These are phyloP conservation scores for Cornus controversa DNA, from an alignment of 148 eudicot species.

Conservation along the genomic window DNA sequence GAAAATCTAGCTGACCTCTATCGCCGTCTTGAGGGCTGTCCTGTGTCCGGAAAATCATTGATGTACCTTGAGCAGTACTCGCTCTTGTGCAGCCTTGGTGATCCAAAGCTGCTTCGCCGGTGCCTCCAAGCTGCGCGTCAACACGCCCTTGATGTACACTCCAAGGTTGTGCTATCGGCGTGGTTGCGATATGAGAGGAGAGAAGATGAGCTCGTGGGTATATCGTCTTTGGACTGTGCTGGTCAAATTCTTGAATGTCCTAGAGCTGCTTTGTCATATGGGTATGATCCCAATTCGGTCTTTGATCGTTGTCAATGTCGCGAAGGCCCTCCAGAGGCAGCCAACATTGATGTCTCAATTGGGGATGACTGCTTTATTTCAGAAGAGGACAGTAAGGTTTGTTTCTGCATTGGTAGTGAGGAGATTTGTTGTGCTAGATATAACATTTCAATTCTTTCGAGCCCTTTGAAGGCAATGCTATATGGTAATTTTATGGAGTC, in stretches of 20 bases:
- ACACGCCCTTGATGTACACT: slow-evolving; percentile 44
- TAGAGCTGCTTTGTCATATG: slow-evolving; percentile 23
- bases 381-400: slow-evolving; percentile 26
- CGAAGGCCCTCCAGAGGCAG: not conserved
- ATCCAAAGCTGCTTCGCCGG: slow-evolving; percentile 39
- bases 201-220: slow-evolving; percentile 49
- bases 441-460: slow-evolving; percentile 60
- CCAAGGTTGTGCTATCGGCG: slow-evolving; percentile 49
- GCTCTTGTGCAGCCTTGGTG: slow-evolving; percentile 33
- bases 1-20: slow-evolving; percentile 24
- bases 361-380: not conserved
- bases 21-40: slow-evolving; percentile 19
- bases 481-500: slow-evolving; percentile 71
- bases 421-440: slow-evolving; percentile 59
- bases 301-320: slow-evolving; percentile 30
- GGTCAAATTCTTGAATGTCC: slow-evolving; percentile 48
- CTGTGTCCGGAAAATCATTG: slow-evolving; percentile 12
- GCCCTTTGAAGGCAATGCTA: slow-evolving; percentile 66
- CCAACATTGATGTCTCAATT: not conserved
- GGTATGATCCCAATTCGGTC: slow-evolving; percentile 29
- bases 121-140: slow-evolving; percentile 47
- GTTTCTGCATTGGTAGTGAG: slow-evolving; percentile 51
- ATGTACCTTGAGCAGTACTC: slow-evolving; percentile 45
- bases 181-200: slow-evolving; percentile 55
- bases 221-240: slow-evolving; percentile 33